Evolutionary conservation across 371 early-diverging fungal species (phyloP), one percentile per base, ranked within the genome.

Genomic region (Apophysomyces variabilis): DNA sequence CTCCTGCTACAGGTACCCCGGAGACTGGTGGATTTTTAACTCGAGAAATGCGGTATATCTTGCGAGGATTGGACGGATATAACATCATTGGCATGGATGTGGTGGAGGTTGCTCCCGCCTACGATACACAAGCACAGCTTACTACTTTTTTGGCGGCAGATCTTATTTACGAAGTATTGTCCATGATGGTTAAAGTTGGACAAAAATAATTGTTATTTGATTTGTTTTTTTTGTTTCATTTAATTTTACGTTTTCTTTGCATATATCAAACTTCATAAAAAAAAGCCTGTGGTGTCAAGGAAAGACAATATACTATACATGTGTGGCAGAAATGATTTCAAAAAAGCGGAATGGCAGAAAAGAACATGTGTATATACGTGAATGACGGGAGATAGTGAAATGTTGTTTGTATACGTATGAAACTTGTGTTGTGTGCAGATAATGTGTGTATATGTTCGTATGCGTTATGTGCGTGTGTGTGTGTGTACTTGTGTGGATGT

Each of bases 71-170:
- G 44, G 73, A 73, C 46, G 78, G 78, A 9, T 50, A 76, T 21
- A 68, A 69, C 36, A 44, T 78, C 7, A 74, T 78, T 57, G 78
- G 78, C 39, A 76, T 76, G 38, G 78, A 78, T 58, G 59, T 78
- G 47, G 78, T 78, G 18, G 73, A 72, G 16, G 85, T 84, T 2
- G 70, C 80, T 7, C 85, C 85, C 54, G 78, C 82, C 0, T 84
- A 83, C 58, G 85, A 84, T 63, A 75, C 75, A 38, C 81, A 78
- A 43, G 83, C 85, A 13, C 83, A 84, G 70, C 61, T 83, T 21
- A 84, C 85, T 9, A 74, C 72, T 14, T 78, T 76, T 62, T 58
- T 76, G 62, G 81, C 81, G 32, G 75, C 81, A 26, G 81, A 81
- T 61, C 67, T 81, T 21, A 76, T 81, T 32, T 81, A 81, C 57